Conservation (phyloP, 306 rosid genomes). For the Cicer judaicum region DNA sequence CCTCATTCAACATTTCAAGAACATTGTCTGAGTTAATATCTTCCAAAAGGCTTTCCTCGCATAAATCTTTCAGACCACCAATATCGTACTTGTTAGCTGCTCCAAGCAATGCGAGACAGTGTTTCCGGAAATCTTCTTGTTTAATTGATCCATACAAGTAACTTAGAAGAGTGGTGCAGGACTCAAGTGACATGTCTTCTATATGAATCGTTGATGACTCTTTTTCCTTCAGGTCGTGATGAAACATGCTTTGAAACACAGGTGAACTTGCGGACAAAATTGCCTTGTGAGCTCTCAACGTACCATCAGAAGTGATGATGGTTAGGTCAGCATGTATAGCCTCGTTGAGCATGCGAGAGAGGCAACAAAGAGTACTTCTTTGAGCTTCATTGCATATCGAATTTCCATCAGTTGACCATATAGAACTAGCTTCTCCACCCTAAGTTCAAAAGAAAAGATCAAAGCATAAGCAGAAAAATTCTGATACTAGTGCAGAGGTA, state of each 20-base stretch:
- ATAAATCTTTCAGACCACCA: slow-evolving; percentile 64
- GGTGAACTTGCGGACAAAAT: slow-evolving; percentile 84
- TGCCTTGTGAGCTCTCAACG: slow-evolving; percentile 84
- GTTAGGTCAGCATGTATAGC: slow-evolving; percentile 77
- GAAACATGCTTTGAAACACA: slow-evolving; percentile 87
- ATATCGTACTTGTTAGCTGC: slow-evolving; percentile 84
- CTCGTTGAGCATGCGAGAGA: slow-evolving; percentile 86
- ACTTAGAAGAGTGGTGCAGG: slow-evolving; percentile 70
- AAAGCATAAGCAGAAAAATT: slow-evolving; percentile 21
- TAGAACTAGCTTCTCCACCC: slow-evolving; percentile 73
- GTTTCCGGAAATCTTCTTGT: slow-evolving; percentile 78
- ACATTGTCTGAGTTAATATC: slow-evolving; percentile 76
- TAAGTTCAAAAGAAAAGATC: slow-evolving; percentile 39
- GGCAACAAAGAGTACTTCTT: slow-evolving; percentile 63
- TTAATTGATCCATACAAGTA: slow-evolving; percentile 82
- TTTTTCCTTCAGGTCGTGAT: slow-evolving; percentile 77
- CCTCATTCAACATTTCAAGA: slow-evolving; percentile 82
- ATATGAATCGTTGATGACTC: slow-evolving; percentile 77
- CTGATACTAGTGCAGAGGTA: slow-evolving; percentile 2
- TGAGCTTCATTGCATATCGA: slow-evolving; percentile 58
- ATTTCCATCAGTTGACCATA: slow-evolving; percentile 69
- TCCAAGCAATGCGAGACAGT: slow-evolving; percentile 75
- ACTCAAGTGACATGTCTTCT: slow-evolving; percentile 75
- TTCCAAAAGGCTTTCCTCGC: slow-evolving; percentile 91
- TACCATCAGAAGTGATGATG: slow-evolving; percentile 65